A percentile compares a stretch with the other conserved stretches of the same genome.
phyloP scores from a whole-genome alignment of 805 yeast species.

The Saccharomycopsis sp. region DNA sequence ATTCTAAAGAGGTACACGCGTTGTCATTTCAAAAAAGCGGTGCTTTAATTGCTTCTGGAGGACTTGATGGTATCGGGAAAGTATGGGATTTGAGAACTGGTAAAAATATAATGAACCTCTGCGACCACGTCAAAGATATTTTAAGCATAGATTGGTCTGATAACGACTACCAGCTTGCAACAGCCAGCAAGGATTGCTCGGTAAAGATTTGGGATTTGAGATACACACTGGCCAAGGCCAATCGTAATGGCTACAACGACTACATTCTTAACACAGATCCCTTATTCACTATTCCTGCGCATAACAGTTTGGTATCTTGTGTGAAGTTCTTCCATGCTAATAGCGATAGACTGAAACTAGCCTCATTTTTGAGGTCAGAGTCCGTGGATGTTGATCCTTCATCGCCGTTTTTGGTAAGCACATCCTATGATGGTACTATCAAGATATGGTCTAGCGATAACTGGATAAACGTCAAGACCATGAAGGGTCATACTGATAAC shows the following conservation, averaged over 20 bases:
- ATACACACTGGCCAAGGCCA: slow-evolving; percentile 31
- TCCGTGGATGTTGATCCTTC: slow-evolving; percentile 27
- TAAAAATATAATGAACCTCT: slow-evolving; percentile 45
- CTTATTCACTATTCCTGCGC: slow-evolving; percentile 57
- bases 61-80: slow-evolving; percentile 64
- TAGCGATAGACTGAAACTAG: slow-evolving; percentile 22
- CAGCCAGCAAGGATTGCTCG: slow-evolving; percentile 79
- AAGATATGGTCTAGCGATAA: slow-evolving; percentile 61
- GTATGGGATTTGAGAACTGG: slow-evolving; percentile 90
- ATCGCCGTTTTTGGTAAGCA: slow-evolving; percentile 48
- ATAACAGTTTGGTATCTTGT: slow-evolving; percentile 63
- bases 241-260: slow-evolving; percentile 10
- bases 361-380: slow-evolving; percentile 29
- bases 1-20: slow-evolving; percentile 61
- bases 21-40: slow-evolving; percentile 72
- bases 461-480: slow-evolving; percentile 51
- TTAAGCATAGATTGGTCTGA: slow-evolving; percentile 67
- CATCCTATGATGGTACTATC: slow-evolving; percentile 67
- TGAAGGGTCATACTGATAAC: slow-evolving; percentile 51
- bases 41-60: slow-evolving; percentile 65
- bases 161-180: slow-evolving; percentile 69
- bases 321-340: slow-evolving; percentile 41
- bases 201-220: slow-evolving; percentile 86
- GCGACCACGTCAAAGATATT: slow-evolving; percentile 68
- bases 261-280: slow-evolving; percentile 16